Percentiles rank a stretch among this genome's conserved stretches.
Evolutionary conservation across 805 yeast species (phyloP).

Genomic region (Dipodascus geniculatus): DNA sequence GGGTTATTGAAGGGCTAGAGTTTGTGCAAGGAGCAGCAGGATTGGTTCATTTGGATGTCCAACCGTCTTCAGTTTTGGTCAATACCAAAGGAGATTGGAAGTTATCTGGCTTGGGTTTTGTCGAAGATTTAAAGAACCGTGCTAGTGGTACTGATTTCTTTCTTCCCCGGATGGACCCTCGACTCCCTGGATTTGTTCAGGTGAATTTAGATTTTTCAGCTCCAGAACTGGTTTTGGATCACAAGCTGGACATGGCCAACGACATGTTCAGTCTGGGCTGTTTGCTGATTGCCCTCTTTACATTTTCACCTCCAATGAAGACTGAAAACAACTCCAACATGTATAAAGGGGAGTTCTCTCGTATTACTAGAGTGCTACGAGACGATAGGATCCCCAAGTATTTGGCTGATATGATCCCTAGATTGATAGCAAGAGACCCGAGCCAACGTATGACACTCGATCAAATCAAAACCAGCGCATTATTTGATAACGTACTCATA

Average conservation of each 20-base stretch:
- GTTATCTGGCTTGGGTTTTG: conserved; percentile 58
- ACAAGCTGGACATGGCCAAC: conserved; percentile 48
- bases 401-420: conserved; percentile 38
- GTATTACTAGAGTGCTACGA: conserved; percentile 29
- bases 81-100: conserved; percentile 89
- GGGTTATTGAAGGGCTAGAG: conserved; percentile 63
- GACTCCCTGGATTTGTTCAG: conserved; percentile 63
- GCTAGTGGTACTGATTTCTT: conserved; percentile 44
- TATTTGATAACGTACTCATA: conserved; percentile 73
- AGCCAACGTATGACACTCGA: conserved; percentile 47
- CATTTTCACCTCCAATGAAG: conserved; percentile 35
- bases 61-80: conserved; percentile 66
- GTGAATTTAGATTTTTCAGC: conserved; percentile 65
- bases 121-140: conserved; percentile 37
- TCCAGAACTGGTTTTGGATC: conserved; percentile 70
- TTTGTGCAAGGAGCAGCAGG: conserved; percentile 73
- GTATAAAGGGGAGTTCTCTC: conserved; percentile 36
- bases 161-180: conserved; percentile 60
- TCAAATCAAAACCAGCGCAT: conserved; percentile 58
- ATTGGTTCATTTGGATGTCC: conserved; percentile 63
- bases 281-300: conserved; percentile 57
- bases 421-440: conserved; percentile 45
- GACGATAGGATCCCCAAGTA: conserved; percentile 45
- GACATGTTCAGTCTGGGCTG: conserved; percentile 83
- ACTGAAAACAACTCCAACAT: conserved; percentile 39